phyloP scores from a whole-genome alignment of 192 early-diverging fungal genomes.

The Lobosporangium transversale region DNA sequence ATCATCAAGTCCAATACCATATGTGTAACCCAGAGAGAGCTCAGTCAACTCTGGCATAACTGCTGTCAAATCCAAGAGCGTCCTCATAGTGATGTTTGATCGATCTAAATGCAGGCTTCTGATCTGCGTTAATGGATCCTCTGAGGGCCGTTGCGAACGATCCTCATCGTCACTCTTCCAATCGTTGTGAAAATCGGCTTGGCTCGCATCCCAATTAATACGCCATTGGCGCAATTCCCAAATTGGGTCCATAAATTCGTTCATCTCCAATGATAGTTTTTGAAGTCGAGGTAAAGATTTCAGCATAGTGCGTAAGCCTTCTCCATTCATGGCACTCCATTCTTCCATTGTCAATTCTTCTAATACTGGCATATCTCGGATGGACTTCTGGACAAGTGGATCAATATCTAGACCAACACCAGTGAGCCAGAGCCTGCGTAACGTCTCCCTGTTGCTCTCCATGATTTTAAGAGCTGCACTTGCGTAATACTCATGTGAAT shows the following conservation, averaged over 20 bases:
- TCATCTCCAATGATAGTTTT: conserved; percentile 12
- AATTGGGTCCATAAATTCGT: not conserved
- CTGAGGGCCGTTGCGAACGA: not conserved
- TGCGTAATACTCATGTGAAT: not conserved
- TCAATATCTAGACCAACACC: not conserved
- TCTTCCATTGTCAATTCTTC: not conserved
- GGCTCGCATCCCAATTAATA: not conserved
- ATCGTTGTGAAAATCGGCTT: not conserved
- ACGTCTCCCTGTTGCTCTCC: not conserved
- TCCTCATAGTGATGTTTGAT: conserved; percentile 12
- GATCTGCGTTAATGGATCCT: conserved; percentile 6
- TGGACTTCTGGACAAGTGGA: not conserved
- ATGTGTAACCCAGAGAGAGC: conserved; percentile 15
- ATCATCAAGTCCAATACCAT: conserved; percentile 4
- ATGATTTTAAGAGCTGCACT: conserved; percentile 7
- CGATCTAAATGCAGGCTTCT: conserved; percentile 11
- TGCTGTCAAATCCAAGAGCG: conserved; percentile 4
- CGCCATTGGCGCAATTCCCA: conserved; percentile 5
- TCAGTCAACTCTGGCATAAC: conserved; percentile 22
- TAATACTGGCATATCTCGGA: conserved; percentile 1
- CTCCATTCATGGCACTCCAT: not conserved
- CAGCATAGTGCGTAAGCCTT: not conserved
- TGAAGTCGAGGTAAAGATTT: not conserved
- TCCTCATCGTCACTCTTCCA: not conserved
- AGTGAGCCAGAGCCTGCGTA: not conserved